Evolutionary conservation across 768 basidiomycete genomes (phyloP).

Genomic region (Fomitopsis pulvina): DNA sequence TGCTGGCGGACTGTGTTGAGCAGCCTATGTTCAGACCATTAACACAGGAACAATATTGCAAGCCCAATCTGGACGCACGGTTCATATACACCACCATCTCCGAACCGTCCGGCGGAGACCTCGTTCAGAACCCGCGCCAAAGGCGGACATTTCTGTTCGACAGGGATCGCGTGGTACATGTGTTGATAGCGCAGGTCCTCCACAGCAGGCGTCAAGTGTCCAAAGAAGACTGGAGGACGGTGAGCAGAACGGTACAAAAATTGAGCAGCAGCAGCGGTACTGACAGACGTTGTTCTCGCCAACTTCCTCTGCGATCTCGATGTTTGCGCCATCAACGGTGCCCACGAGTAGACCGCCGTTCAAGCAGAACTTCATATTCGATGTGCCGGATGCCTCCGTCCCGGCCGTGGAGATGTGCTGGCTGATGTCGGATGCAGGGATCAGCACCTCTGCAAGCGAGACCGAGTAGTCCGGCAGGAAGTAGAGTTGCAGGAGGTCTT

Average conservation of each 20-base stretch:
- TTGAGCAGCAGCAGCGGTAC: slow-evolving; percentile 29
- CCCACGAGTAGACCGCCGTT: slow-evolving; percentile 88
- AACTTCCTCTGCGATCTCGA: slow-evolving; percentile 94
- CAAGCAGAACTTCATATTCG: slow-evolving; percentile 86
- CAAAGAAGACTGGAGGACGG: slow-evolving; percentile 68
- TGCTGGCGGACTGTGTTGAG: slow-evolving; percentile 71
- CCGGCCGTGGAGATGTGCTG: slow-evolving; percentile 98
- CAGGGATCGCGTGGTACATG: slow-evolving; percentile 70
- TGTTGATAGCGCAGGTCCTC: slow-evolving; percentile 86
- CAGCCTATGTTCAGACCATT: slow-evolving; percentile 32
- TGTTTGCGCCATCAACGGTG: slow-evolving; percentile 92
- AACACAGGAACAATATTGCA: slow-evolving; percentile 14
- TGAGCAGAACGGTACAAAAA: not conserved
- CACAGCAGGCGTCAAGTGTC: slow-evolving; percentile 81
- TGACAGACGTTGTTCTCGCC: slow-evolving; percentile 89
- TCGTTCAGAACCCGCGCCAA: slow-evolving; percentile 74
- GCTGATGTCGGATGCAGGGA: slow-evolving; percentile 90
- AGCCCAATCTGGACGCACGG: slow-evolving; percentile 46
- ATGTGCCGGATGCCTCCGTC: slow-evolving; percentile 81
- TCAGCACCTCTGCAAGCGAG: slow-evolving; percentile 74
- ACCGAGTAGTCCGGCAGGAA: slow-evolving; percentile 97
- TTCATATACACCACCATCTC: slow-evolving; percentile 76
- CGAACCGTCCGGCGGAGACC: slow-evolving; percentile 75
- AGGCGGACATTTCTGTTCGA: slow-evolving; percentile 79
- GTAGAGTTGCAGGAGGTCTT: slow-evolving; percentile 79